Evolutionary conservation across 2,329 filamentous ascomycete genomes (phyloP).

Genomic region (Chaetomiaceae sp.): DNA sequence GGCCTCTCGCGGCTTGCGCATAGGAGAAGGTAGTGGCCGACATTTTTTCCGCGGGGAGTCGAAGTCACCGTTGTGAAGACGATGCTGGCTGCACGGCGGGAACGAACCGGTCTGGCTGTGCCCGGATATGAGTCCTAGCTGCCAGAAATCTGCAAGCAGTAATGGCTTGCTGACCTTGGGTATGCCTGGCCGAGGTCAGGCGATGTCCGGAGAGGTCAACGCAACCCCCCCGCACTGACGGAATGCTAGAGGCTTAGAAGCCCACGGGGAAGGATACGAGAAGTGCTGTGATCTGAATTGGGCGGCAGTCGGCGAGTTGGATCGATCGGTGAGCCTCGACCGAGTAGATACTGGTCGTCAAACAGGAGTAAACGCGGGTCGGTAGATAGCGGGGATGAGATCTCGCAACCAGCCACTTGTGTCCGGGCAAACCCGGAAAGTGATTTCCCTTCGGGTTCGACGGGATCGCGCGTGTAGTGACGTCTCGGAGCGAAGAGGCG

Average conservation of each 20-base stretch:
- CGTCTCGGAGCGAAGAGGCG: conserved; percentile 5
- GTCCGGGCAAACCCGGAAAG: not conserved
- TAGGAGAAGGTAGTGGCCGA: conserved; percentile 74
- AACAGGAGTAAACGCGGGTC: not conserved
- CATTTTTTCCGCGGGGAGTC: conserved; percentile 41
- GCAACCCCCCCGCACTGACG: conserved; percentile 24
- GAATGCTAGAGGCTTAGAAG: conserved; percentile 10
- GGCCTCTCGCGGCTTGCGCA: conserved; percentile 88
- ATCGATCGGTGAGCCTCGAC: not conserved
- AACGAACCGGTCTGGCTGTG: conserved; percentile 11
- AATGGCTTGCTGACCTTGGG: conserved; percentile 16
- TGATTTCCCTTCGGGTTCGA: conserved; percentile 11
- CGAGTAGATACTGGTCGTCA: not conserved
- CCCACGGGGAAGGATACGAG: not conserved
- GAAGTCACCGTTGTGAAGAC: not conserved
- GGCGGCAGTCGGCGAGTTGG: conserved; percentile 6
- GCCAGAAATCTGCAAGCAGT: conserved; percentile 9
- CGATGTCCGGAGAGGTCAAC: conserved; percentile 26
- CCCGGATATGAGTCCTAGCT: conserved; percentile 1
- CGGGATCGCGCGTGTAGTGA: conserved; percentile 7
- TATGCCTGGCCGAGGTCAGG: conserved; percentile 16
- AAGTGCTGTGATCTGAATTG: conserved; percentile 5
- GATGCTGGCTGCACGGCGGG: not conserved
- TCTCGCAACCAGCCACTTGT: conserved; percentile 9
- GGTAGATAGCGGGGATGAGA: not conserved